Evolutionary conservation across 2,329 filamentous ascomycete species (phyloP).

Genomic region (Fusarium subtropicale): DNA sequence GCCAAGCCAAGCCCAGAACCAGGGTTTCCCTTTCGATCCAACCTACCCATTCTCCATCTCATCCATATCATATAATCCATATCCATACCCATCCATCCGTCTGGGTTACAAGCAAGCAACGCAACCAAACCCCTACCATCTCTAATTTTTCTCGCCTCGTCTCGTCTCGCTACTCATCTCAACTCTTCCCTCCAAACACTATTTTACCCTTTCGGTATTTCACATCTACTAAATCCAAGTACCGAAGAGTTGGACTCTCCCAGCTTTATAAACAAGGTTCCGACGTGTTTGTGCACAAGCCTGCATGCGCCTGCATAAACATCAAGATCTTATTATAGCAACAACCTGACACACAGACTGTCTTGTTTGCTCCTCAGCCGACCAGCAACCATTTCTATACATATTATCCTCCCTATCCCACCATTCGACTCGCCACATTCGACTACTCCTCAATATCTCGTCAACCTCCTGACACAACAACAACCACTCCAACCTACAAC

Average conservation of each 20-base stretch:
- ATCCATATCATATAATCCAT: conserved; percentile 15
- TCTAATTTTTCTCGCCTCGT: conserved; percentile 7
- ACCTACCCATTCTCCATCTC: conserved; percentile 4
- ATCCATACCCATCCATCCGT: conserved; percentile 30
- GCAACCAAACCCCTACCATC: conserved; percentile 19
- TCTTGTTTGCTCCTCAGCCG: conserved; percentile 26
- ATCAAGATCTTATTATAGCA: conserved; percentile 23
- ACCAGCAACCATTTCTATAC: conserved; percentile 18
- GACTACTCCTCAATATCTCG: neutral
- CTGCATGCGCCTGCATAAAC: conserved; percentile 26
- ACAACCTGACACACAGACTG: conserved; percentile 37
- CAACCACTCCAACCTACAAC: neutral
- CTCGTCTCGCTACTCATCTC: neutral
- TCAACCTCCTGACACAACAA: neutral
- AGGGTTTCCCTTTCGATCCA: conserved; percentile 30
- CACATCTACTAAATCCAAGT: conserved; percentile 3
- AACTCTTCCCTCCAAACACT: conserved; percentile 2
- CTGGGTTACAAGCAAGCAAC: conserved; percentile 8
- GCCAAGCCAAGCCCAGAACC: conserved; percentile 14
- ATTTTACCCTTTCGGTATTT: neutral
- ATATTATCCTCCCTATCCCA: conserved; percentile 7
- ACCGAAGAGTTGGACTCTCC: conserved; percentile 37
- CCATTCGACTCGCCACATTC: conserved; percentile 12
- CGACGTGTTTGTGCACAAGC: conserved; percentile 30
- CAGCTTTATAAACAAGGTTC: conserved; percentile 30